Percentiles rank a stretch among this genome's conserved stretches.
Conservation (phyloP, 2,329 filamentous ascomycete species). For the Trichoderma sp. region DNA sequence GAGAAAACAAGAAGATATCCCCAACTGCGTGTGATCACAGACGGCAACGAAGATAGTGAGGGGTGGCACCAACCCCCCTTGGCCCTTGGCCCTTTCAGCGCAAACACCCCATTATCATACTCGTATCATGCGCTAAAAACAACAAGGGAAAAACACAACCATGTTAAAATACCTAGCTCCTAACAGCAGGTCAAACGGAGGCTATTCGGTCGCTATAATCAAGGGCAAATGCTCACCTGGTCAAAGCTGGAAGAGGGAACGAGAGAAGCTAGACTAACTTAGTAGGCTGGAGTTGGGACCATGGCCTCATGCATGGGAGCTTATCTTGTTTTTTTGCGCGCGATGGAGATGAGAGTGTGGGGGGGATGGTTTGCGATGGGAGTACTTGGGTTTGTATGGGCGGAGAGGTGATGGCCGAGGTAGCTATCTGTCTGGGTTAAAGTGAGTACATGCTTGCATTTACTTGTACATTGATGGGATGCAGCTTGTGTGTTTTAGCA, state of each 20-base stretch:
- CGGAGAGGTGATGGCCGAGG: not conserved
- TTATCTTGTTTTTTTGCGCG: conserved; percentile 2
- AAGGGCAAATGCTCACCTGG: not conserved
- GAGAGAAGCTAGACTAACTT: not conserved
- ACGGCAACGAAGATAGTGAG: conserved; percentile 9
- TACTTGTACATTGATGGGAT: not conserved
- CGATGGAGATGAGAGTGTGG: not conserved
- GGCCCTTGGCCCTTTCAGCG: not conserved
- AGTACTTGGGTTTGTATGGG: not conserved
- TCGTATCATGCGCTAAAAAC: conserved; percentile 15
- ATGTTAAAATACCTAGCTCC: not conserved
- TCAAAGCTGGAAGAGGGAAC: not conserved
- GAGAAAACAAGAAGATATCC: not conserved
- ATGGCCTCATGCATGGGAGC: conserved; percentile 15
- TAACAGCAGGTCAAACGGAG: not conserved
- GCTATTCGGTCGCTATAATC: not conserved
- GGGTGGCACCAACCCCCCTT: not conserved
- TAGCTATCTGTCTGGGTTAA: not conserved
- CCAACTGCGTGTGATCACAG: not conserved
- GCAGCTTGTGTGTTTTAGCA: not conserved
- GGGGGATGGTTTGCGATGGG: not conserved
- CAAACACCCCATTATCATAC: conserved; percentile 8
- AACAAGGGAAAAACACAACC: not conserved
- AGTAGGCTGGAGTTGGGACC: not conserved
- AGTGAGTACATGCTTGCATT: not conserved